phyloP scores from a whole-genome alignment of 1,284 basidiomycete species.

The Ganoderma sp. region DNA sequence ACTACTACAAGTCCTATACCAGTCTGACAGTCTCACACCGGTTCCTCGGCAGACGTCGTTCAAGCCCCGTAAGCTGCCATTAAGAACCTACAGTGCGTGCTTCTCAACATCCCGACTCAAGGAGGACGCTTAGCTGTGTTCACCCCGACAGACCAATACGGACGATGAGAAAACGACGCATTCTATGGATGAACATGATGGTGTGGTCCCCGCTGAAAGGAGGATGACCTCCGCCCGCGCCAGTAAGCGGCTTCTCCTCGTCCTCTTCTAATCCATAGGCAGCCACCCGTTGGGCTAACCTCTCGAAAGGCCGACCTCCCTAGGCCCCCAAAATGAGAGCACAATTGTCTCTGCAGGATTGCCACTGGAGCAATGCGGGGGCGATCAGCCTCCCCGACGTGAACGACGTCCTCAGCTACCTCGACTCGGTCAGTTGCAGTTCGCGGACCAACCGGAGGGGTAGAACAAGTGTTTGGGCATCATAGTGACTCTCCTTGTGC shows the following conservation, averaged over 20 bases:
- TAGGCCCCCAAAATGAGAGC: neutral
- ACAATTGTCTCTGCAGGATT: neutral
- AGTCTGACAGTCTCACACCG: no score
- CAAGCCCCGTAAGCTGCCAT: no score
- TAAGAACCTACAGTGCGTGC: neutral
- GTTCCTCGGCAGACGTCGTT: no score
- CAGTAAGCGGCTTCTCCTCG: neutral
- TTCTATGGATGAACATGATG: neutral
- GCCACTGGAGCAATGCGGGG: neutral
- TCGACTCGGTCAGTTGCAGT: constrained; percentile 91
- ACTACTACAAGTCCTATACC: no score
- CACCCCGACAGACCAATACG: neutral
- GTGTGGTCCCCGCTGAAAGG: neutral
- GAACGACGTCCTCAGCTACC: constrained; percentile 91
- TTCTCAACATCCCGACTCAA: neutral
- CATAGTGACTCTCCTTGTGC: constrained; percentile 55
- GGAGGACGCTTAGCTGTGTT: neutral
- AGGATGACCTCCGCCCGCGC: neutral
- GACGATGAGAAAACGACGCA: neutral
- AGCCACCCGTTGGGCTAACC: neutral
- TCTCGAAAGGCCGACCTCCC: constrained; percentile 3
- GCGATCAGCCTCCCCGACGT: constrained; percentile 69
- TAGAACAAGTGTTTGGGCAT: constrained; percentile 97
- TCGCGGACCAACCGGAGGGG: constrained; percentile 86
- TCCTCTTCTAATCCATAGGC: constrained; percentile 2